phyloP scores from a whole-genome alignment of 805 yeast genomes.

The Kazachstania taianensis region DNA sequence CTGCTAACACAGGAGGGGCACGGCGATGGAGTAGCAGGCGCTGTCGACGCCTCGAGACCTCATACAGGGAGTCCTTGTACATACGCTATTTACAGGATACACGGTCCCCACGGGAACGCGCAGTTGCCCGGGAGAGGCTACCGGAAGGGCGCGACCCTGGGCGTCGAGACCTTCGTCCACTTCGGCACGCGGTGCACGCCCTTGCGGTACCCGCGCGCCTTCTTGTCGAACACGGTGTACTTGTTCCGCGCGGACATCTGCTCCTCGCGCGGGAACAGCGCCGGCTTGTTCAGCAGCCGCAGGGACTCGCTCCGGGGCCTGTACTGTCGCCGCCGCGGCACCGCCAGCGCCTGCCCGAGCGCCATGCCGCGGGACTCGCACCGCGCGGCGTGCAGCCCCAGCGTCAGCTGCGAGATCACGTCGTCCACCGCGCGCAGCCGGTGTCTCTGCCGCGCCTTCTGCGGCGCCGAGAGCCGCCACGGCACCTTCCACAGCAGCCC shows the following conservation, averaged over 20 bases:
- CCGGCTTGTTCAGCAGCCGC: slow-evolving; percentile 25
- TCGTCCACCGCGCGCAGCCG: slow-evolving; percentile 76
- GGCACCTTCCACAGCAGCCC: slow-evolving; percentile 50
- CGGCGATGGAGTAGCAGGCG: too few species aligned
- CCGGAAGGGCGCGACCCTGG: too few species aligned
- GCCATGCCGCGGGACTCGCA: slow-evolving; percentile 16
- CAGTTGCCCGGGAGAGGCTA: too few species aligned
- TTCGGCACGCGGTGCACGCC: slow-evolving; percentile 81
- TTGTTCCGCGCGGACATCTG: slow-evolving; percentile 79
- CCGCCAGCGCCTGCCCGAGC: slow-evolving; percentile 13
- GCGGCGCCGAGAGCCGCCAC: slow-evolving; percentile 68
- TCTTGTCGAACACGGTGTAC: slow-evolving; percentile 75
- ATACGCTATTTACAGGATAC: not conserved
- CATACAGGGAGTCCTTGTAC: too few species aligned
- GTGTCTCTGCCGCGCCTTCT: slow-evolving; percentile 74
- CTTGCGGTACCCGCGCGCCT: slow-evolving; percentile 72
- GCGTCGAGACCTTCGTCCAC: slow-evolving; percentile 78
- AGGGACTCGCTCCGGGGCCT: slow-evolving; percentile 23
- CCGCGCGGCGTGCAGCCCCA: slow-evolving; percentile 24
- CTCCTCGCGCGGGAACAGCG: slow-evolving; percentile 60
- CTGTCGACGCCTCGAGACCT: too few species aligned
- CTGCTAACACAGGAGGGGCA: too few species aligned
- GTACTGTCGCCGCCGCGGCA: slow-evolving; percentile 10
- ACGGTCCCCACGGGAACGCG: not conserved
- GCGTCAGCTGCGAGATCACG: slow-evolving; percentile 43